phyloP scores from a whole-genome alignment of 371 early-diverging fungal genomes.

The Mortierella polycephala region DNA sequence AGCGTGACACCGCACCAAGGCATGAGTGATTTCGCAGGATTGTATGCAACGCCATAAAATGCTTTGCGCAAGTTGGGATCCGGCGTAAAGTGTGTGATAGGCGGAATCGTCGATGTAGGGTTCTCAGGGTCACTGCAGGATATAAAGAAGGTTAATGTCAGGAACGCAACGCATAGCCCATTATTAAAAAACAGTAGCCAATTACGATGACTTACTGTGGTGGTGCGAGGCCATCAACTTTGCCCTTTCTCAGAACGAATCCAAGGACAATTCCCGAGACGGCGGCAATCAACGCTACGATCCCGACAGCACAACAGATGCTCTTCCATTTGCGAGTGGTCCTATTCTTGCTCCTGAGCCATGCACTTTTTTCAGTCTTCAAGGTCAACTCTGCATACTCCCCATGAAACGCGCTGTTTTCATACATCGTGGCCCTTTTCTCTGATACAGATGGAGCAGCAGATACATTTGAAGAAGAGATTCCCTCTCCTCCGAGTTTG shows the following conservation, averaged over 20 bases:
- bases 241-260: constrained; percentile 28
- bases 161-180: no score
- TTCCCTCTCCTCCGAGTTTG: no score
- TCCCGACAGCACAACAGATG: constrained; percentile 28
- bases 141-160: no score
- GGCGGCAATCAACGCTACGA: constrained; percentile 17
- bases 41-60: constrained; percentile 55
- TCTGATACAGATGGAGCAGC: no score
- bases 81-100: constrained; percentile 36
- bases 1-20: constrained; percentile 51
- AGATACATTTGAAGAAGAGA: no score
- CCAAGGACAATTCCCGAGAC: constrained; percentile 33
- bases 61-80: constrained; percentile 42
- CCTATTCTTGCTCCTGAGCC: constrained; percentile 26
- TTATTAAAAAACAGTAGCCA: no score
- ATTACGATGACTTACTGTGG: constrained; percentile 16
- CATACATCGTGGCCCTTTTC: no score
- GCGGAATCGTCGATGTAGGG: constrained; percentile 8
- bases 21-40: constrained; percentile 47
- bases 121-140: constrained; percentile 11
- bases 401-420: no score
- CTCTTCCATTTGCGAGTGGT: constrained; percentile 35
- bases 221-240: constrained; percentile 39
- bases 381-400: not conserved
- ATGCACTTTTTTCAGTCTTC: constrained; percentile 14